Evolutionary conservation across 164 flowering plant genomes (phyloP).

Genomic region (Vitis amurensis): DNA sequence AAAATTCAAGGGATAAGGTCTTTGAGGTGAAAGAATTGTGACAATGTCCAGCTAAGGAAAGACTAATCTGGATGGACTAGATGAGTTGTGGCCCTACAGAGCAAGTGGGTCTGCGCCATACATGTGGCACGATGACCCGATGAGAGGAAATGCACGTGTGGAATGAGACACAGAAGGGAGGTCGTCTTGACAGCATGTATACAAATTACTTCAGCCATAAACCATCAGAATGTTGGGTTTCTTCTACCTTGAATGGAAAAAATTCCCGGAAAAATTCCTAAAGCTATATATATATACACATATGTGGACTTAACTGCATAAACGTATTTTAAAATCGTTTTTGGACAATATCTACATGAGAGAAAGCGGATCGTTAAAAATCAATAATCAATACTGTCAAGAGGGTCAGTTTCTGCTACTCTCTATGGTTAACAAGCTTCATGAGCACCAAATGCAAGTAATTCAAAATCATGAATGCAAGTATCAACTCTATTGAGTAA

Average conservation of each 20-base stretch:
- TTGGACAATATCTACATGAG: too few relatives aligned
- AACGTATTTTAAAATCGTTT: too few relatives aligned
- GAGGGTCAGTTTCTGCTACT: too few relatives aligned
- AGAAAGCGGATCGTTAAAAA: too few relatives aligned
- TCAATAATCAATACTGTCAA: too few relatives aligned
- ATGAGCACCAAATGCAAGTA: too few relatives aligned
- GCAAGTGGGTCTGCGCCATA: background rate
- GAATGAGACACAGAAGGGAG: background rate
- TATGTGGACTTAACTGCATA: too few relatives aligned
- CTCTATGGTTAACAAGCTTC: too few relatives aligned
- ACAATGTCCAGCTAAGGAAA: background rate
- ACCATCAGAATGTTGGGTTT: slow-evolving; percentile 1
- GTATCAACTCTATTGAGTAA: too few relatives aligned
- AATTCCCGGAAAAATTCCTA: too few relatives aligned
- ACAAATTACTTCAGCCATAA: background rate
- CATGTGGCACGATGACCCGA: background rate
- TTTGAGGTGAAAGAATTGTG: background rate
- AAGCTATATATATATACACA: too few relatives aligned
- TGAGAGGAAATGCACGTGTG: background rate
- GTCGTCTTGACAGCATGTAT: background rate
- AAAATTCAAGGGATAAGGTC: background rate
- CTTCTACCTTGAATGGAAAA: background rate
- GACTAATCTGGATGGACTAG: background rate
- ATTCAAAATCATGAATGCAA: too few relatives aligned
- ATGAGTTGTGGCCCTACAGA: background rate